These are phyloP conservation scores for Penicillium tannophilum DNA, from an alignment of 495 filamentous ascomycete species.

Conservation along the genomic window DNA sequence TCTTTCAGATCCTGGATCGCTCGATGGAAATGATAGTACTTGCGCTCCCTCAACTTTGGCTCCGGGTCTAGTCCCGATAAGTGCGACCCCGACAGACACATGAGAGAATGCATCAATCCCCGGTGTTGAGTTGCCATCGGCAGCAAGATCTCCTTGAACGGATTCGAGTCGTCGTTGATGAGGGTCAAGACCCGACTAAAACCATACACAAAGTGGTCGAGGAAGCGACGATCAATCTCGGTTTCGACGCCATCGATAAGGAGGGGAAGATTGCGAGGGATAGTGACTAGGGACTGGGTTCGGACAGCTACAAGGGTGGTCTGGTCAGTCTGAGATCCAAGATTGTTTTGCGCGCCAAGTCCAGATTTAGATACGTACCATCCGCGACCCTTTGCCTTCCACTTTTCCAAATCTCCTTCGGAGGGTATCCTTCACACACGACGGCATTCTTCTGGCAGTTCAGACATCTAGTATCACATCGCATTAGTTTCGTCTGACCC, in stretches of 20 bases:
- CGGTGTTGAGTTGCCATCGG: constrained; percentile 82
- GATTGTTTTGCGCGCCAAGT: constrained; percentile 10
- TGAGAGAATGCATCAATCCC: constrained; percentile 90
- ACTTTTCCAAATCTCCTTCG: constrained; percentile 83
- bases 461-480: constrained; percentile 54
- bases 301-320: constrained; percentile 26
- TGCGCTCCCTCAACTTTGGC: constrained; percentile 47
- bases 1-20: constrained; percentile 50
- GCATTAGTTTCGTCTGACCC: constrained; percentile 2
- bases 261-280: constrained; percentile 68
- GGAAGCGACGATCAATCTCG: constrained; percentile 76
- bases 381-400: constrained; percentile 76
- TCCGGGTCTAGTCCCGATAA: constrained; percentile 56
- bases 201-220: constrained; percentile 83
- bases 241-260: constrained; percentile 88
- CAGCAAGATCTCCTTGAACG: constrained; percentile 85
- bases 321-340: constrained; percentile 17
- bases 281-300: constrained; percentile 35
- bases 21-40: constrained; percentile 50
- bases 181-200: constrained; percentile 81
- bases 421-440: constrained; percentile 90
- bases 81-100: constrained; percentile 84
- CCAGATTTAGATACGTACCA: constrained; percentile 51
- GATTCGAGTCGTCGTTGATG: constrained; percentile 82
- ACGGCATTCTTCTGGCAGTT: constrained; percentile 95